phyloP scores from a whole-genome alignment of 192 early-diverging fungal species.

The Lunasporangiospora selenospora region DNA sequence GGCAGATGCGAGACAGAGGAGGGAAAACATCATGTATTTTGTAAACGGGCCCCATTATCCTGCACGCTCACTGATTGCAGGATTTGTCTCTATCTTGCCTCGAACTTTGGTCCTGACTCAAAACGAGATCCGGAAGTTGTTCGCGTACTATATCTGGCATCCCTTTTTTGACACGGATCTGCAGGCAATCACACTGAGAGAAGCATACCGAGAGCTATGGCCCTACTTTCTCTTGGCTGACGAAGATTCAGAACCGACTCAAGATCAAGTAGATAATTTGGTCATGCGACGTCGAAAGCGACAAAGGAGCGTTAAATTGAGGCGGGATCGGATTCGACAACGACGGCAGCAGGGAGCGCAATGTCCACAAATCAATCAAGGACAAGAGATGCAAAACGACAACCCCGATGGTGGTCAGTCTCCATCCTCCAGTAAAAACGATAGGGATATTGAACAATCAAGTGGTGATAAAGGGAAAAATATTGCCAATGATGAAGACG shows the following conservation, averaged over 20 bases:
- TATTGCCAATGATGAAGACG: not conserved
- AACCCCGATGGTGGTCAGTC: not conserved
- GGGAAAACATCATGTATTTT: too few relatives aligned
- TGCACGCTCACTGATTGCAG: constrained; percentile 17
- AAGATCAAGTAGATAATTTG: not conserved
- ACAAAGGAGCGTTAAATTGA: not conserved
- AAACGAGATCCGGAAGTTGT: constrained; percentile 19
- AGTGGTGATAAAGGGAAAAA: not conserved
- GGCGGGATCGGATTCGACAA: not conserved
- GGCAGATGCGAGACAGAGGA: too few relatives aligned
- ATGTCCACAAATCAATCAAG: not conserved
- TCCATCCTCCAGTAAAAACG: not conserved
- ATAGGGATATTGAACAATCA: not conserved
- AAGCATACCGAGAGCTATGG: constrained; percentile 16
- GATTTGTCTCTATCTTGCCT: constrained; percentile 15
- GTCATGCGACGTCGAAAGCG: not conserved
- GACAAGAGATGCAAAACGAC: too few relatives aligned
- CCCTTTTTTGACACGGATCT: constrained; percentile 24
- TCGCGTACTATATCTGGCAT: constrained; percentile 28
- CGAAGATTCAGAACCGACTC: not conserved
- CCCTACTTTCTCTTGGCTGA: constrained; percentile 18
- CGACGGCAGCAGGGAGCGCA: too few relatives aligned
- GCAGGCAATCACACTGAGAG: constrained; percentile 24
- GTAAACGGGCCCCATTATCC: constrained; percentile 16
- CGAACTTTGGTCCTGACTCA: not conserved